Evolutionary conservation across 805 yeast species (phyloP), one percentile per base, ranked within the genome.

Genomic region (Candida sphagnicola): DNA sequence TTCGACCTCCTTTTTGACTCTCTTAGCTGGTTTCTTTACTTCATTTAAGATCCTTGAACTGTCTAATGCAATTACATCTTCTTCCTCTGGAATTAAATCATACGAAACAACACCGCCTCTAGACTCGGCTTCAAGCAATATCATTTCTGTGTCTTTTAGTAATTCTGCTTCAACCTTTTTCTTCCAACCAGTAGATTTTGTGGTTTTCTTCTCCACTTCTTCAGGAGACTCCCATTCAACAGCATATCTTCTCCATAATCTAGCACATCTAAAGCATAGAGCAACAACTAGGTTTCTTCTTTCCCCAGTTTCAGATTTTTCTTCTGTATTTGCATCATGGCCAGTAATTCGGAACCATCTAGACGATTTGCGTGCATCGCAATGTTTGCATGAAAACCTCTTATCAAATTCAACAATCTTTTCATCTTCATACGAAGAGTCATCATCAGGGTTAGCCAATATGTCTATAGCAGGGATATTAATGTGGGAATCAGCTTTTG

Each of bases 161-260:
- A 77, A 63, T 50, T 82, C 97, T 42, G 72, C 67, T 47, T 90
- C 97, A 1, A 84, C 58, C 40, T 70, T 73, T 45, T 74, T 73
- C 47, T 72, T 77, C 81, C 81, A 77, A 26, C 70, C 71, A 15
- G 75, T 73, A 11, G 78, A 55, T 34, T 55, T 59, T 12, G 61
- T 50, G 25, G 51, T 57, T 42, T 75, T 77, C 54, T 70, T 76
- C 31, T 78, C 59, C 0, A 86, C 79, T 38, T 81, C 88, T 17
- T 61, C 48, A 0, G 96, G 96, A 24, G 78, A 79, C 47, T 82
- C 87, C 98, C 98, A 93, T 8, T 68, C 70, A 0, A 86, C 80
- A 0, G 89, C 96, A 58, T 91, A 91, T 28, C 95, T 66, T 57
- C 96, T 73, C 98, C 98, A 91, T 19, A 93, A 54, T 41, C 85